These are phyloP conservation scores for Linderina pennispora DNA, from an alignment of 192 early-diverging fungal genomes.

Conservation along the genomic window DNA sequence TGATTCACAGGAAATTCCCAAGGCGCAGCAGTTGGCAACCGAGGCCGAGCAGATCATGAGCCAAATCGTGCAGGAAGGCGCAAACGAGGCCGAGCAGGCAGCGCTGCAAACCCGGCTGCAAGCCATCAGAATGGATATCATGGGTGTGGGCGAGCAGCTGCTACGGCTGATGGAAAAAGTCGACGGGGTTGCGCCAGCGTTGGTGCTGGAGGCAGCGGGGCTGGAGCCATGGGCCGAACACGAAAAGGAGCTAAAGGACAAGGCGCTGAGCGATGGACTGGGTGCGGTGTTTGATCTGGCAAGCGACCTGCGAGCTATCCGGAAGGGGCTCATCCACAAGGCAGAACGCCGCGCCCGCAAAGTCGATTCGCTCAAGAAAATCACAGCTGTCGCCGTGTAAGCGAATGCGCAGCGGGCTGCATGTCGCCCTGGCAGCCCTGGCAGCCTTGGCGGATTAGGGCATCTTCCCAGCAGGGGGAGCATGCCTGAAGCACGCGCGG, in stretches of 20 bases:
- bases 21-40: slow-evolving; percentile 8
- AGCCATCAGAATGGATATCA: slow-evolving; percentile 10
- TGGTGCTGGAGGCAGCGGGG: slow-evolving; percentile 35
- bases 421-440: too few relatives aligned
- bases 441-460: too few relatives aligned
- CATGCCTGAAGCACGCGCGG: too few relatives aligned
- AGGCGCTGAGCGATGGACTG: slow-evolving; percentile 11
- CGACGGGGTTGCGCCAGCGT: slow-evolving; percentile 36
- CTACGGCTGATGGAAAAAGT: slow-evolving; percentile 38
- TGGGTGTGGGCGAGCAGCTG: slow-evolving; percentile 19
- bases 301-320: slow-evolving; percentile 26
- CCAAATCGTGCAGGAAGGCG: not conserved
- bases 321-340: slow-evolving; percentile 27
- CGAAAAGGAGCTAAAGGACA: slow-evolving; percentile 13
- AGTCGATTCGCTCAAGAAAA: slow-evolving; percentile 21
- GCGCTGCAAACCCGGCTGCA: not conserved
- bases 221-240: slow-evolving; percentile 43
- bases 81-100: not conserved
- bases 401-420: too few relatives aligned
- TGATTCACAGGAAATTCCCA: slow-evolving; percentile 13
- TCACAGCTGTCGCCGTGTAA: too few relatives aligned
- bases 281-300: slow-evolving; percentile 31
- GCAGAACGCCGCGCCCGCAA: slow-evolving; percentile 22
- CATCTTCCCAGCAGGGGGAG: too few relatives aligned
- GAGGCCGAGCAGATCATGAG: not conserved